Conservation (phyloP, 208 protist species). For the Balamuthia mandrillaris region DNA sequence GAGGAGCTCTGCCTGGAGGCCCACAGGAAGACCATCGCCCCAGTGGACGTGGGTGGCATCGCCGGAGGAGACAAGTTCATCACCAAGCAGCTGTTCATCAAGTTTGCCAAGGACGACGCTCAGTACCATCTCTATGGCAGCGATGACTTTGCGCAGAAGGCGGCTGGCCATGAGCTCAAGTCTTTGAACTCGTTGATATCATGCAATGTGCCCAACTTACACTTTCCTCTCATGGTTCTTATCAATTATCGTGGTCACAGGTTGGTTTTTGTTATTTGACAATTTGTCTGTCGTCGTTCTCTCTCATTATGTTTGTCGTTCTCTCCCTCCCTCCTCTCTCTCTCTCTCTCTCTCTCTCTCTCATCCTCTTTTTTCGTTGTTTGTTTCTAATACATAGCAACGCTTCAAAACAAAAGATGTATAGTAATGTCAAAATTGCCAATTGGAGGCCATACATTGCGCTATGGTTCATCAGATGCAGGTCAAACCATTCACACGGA, state of each 20-base stretch:
- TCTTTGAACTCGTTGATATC: constrained; percentile 36
- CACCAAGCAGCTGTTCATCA: constrained; percentile 39
- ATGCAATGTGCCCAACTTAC: constrained; percentile 6
- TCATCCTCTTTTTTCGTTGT: no score
- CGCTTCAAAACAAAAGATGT: no score
- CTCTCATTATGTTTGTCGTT: not conserved
- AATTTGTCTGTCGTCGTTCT: not conserved
- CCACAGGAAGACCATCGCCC: not conserved
- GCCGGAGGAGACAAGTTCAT: constrained; percentile 41
- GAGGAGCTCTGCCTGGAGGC: no score
- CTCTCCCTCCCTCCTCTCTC: not conserved
- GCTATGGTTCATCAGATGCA: not conserved
- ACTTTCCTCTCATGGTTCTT: constrained; percentile 40
- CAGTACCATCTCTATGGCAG: constrained; percentile 10
- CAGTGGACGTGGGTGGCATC: constrained; percentile 14
- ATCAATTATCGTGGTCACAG: constrained; percentile 22
- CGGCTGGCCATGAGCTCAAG: constrained; percentile 20
- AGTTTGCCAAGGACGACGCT: constrained; percentile 41
- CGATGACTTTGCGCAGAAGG: constrained; percentile 35
- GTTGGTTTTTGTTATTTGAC: not conserved
- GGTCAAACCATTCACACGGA: not conserved
- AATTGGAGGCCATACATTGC: not conserved
- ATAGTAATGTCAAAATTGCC: not conserved
- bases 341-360: no score
- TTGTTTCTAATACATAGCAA: no score